These are phyloP conservation scores for Russula sp. DNA, from an alignment of 768 basidiomycete species.

Conservation along the genomic window DNA sequence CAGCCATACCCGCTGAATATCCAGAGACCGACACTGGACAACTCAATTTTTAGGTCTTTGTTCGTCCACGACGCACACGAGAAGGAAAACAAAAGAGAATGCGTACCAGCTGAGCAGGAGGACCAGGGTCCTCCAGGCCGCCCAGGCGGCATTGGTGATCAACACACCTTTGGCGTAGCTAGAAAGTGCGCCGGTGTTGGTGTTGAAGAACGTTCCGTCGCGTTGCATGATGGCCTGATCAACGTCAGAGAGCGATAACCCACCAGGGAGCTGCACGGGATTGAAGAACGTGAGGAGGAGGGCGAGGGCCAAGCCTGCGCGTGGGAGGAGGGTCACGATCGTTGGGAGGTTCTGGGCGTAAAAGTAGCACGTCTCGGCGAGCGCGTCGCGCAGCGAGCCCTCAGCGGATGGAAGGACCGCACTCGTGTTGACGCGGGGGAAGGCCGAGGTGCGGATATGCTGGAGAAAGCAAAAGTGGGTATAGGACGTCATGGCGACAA, in stretches of 20 bases:
- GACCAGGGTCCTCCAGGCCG: conserved; percentile 66
- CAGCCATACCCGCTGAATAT: conserved; percentile 67
- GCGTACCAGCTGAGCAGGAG: conserved; percentile 62
- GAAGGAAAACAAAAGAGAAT: neutral
- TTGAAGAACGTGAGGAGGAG: conserved; percentile 61
- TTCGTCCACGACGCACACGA: too few species aligned
- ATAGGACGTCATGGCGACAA: conserved; percentile 73
- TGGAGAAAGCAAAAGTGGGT: conserved; percentile 80
- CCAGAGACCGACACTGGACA: conserved; percentile 68
- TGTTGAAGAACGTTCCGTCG: conserved; percentile 71
- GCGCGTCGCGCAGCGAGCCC: conserved; percentile 39
- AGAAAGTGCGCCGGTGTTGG: conserved; percentile 59
- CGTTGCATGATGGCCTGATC: conserved; percentile 42
- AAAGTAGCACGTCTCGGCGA: conserved; percentile 82
- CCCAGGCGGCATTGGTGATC: conserved; percentile 75
- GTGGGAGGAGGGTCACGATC: conserved; percentile 73
- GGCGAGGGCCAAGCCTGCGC: conserved; percentile 69
- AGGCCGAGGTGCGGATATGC: conserved; percentile 69
- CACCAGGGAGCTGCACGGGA: conserved; percentile 37
- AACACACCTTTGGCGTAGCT: conserved; percentile 74
- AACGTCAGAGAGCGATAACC: conserved; percentile 41
- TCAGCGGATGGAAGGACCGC: conserved; percentile 20
- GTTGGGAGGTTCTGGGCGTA: conserved; percentile 84
- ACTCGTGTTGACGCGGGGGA: conserved; percentile 44
- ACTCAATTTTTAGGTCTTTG: neutral